Percentiles rank a stretch among this genome's conserved stretches.
phyloP scores from a whole-genome alignment of 2,329 filamentous ascomycete species.

The Clarireedia hainanense region DNA sequence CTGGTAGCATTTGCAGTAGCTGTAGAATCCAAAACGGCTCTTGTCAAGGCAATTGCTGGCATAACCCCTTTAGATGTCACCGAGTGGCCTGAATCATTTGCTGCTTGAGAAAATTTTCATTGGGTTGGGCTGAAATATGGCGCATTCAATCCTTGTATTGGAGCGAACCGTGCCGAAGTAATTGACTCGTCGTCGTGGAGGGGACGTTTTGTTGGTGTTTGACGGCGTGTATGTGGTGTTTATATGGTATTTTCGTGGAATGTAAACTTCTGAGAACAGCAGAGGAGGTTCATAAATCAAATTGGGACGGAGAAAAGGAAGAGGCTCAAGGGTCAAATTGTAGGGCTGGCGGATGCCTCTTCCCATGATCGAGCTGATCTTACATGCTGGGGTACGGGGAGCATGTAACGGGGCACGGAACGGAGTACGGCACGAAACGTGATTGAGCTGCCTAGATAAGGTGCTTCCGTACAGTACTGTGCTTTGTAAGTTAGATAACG shows the following conservation, averaged over 20 bases:
- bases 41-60: not conserved
- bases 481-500: no score
- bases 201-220: no score
- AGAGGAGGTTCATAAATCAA: not conserved
- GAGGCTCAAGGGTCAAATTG: no score
- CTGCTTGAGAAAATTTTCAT: no score
- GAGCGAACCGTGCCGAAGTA: no score
- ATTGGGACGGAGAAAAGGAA: not conserved
- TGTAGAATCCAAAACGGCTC: not conserved
- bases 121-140: not conserved
- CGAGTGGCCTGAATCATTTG: not conserved
- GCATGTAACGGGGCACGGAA: no score
- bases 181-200: no score
- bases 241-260: not conserved
- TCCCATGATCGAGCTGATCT: no score
- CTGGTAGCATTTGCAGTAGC: slow-evolving; percentile 13
- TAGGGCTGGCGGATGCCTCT: no score
- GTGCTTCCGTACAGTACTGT: not conserved
- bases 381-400: no score
- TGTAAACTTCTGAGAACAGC: not conserved
- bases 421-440: no score
- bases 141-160: not conserved
- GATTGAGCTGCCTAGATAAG: not conserved
- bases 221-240: no score
- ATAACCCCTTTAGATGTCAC: not conserved